Percentiles rank a stretch among this genome's conserved stretches.
Conservation (phyloP, 768 basidiomycete genomes). For the Suillus weaverae region DNA sequence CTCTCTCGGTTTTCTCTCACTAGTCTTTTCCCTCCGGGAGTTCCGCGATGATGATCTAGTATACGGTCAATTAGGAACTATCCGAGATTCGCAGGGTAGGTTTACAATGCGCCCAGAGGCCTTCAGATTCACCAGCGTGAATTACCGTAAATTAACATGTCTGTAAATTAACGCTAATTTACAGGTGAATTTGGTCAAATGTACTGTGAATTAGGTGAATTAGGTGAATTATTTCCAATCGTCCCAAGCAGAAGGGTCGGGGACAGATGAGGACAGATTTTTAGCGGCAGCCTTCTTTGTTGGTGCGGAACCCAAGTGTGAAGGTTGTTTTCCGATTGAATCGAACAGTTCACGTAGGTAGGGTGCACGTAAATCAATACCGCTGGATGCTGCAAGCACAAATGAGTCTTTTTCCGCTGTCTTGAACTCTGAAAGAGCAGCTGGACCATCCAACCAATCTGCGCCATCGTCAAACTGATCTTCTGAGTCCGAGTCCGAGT, state of each 20-base stretch:
- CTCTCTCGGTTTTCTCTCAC: too few relatives aligned
- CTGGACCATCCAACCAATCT: slow-evolving; percentile 1
- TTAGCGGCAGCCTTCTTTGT: background rate
- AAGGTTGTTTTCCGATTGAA: background rate
- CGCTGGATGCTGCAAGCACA: background rate
- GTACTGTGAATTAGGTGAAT: background rate
- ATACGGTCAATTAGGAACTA: background rate
- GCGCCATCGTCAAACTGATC: slow-evolving; percentile 8
- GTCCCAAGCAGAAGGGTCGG: background rate
- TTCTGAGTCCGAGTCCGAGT: background rate
- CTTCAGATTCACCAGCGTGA: background rate
- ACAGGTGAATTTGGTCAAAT: background rate
- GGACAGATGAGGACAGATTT: background rate
- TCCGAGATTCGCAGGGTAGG: background rate
- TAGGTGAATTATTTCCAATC: background rate
- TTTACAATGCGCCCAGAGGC: background rate
- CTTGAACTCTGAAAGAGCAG: background rate
- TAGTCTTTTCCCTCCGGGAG: too few relatives aligned
- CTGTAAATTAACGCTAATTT: background rate
- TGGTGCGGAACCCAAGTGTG: background rate
- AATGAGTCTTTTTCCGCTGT: background rate
- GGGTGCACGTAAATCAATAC: slow-evolving; percentile 1
- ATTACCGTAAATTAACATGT: background rate
- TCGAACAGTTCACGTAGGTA: slow-evolving; percentile 9
- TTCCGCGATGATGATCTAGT: too few relatives aligned